These are phyloP conservation scores for Tremella yokohamensis DNA, from an alignment of 768 basidiomycete genomes.

Conservation along the genomic window DNA sequence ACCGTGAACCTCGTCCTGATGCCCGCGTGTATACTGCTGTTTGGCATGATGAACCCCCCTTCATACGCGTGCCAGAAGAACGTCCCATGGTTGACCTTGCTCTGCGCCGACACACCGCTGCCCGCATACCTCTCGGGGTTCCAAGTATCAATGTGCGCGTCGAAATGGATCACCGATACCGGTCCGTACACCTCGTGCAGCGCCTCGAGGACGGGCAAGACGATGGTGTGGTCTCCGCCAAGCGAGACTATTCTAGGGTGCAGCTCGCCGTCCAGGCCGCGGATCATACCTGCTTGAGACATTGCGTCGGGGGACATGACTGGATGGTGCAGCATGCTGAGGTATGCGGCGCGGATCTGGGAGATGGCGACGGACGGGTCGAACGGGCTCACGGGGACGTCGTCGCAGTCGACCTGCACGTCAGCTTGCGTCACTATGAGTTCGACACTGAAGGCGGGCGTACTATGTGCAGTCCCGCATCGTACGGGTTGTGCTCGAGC, in stretches of 20 bases:
- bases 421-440: no score
- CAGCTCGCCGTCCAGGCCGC: slow-evolving; percentile 57
- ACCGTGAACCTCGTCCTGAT: slow-evolving; percentile 72
- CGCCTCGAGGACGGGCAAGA: slow-evolving; percentile 77
- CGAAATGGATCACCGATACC: slow-evolving; percentile 65
- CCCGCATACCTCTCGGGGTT: slow-evolving; percentile 52
- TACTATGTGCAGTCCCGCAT: slow-evolving; percentile 32
- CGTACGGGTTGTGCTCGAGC: slow-evolving; percentile 43
- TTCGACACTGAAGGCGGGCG: no score
- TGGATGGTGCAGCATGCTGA: slow-evolving; percentile 65
- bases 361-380: slow-evolving; percentile 79
- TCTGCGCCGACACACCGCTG: slow-evolving; percentile 56
- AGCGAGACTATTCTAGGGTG: slow-evolving; percentile 77
- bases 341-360: slow-evolving; percentile 82
- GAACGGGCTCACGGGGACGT: slow-evolving; percentile 75
- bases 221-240: slow-evolving; percentile 87
- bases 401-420: slow-evolving; percentile 70
- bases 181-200: slow-evolving; percentile 76
- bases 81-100: slow-evolving; percentile 69
- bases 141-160: slow-evolving; percentile 79
- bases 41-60: slow-evolving; percentile 69
- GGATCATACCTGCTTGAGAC: slow-evolving; percentile 25
- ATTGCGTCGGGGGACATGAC: slow-evolving; percentile 42
- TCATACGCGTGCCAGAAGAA: slow-evolving; percentile 77
- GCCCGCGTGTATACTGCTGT: slow-evolving; percentile 73